Evolutionary conservation across 257 asterid species (phyloP), one percentile per base, ranked within the genome.

Genomic region (Rhazya stricta): DNA sequence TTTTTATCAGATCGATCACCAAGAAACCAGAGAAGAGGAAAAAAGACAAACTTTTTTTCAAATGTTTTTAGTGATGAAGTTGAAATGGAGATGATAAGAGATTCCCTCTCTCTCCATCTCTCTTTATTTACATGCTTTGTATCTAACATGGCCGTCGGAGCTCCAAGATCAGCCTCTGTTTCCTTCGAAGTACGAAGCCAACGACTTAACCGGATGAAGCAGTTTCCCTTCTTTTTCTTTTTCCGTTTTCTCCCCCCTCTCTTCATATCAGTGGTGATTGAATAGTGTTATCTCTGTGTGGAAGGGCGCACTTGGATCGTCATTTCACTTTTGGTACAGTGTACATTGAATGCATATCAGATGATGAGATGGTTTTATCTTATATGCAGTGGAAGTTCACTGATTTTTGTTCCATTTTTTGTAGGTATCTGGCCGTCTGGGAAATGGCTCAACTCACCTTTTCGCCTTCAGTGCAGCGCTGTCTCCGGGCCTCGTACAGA

Each of bases 401-500:
- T 58, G 76, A 63, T n/a, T 9, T n/a, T n/a, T 45, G 57, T 72
- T 54, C 60, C n/a, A 13, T 54, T 37, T 79, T 16, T 74, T 73
- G 75, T 80, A 87, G 93, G 80, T 41, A 57, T 57, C 69, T 78
- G 78, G 83, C 75, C 77, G n/a, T 54, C 53, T 16, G 72, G 74
- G 39, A 77, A 72, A 57, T 32, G 43, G 34, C n/a, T 30, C 29
- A 36, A 66, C 36, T 57, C 75, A 74, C 53, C 57, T 76, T 73
- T 79, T 4, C 69, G 67, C 42, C 84, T 80, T 41, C 88, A 77
- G 27, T 86, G 90, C 77, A 76, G 73, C 67, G 88, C 93, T 4
- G 56, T 86, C 37, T 87, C 90, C 50, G 79, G 77, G 72, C 84
- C 84, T 56, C 89, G 81, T 51, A 80, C 91, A n/a, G 70, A 83